Percentiles rank a stretch among this genome's conserved stretches.
phyloP scores from a whole-genome alignment of 2,329 filamentous ascomycete genomes.

The Parascedosporium putredinis region DNA sequence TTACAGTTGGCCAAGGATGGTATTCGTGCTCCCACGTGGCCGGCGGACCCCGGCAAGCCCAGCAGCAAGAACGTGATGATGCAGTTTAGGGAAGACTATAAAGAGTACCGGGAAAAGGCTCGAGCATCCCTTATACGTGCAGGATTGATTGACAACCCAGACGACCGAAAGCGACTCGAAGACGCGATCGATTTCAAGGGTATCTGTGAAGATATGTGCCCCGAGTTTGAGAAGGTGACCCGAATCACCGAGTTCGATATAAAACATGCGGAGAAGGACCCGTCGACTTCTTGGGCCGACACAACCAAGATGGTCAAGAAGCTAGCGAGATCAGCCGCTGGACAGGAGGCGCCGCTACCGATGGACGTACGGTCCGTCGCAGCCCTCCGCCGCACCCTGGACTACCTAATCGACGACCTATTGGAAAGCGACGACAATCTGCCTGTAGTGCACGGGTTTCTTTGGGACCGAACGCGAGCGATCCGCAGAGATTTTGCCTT shows the following conservation, averaged over 20 bases:
- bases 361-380: slow-evolving; percentile 56
- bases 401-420: slow-evolving; percentile 53
- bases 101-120: slow-evolving; percentile 45
- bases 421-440: slow-evolving; percentile 45
- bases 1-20: slow-evolving; percentile 43
- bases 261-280: slow-evolving; percentile 42
- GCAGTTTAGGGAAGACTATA: slow-evolving; percentile 43
- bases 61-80: slow-evolving; percentile 41
- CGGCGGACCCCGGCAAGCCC: slow-evolving; percentile 41
- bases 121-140: slow-evolving; percentile 47
- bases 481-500: slow-evolving; percentile 61
- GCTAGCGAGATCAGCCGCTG: slow-evolving; percentile 56
- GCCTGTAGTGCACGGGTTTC: slow-evolving; percentile 47
- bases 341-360: slow-evolving; percentile 55
- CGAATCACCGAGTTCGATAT: slow-evolving; percentile 53
- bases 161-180: slow-evolving; percentile 49
- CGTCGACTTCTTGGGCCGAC: slow-evolving; percentile 32
- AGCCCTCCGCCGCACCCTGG: slow-evolving; percentile 47
- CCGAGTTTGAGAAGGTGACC: slow-evolving; percentile 53
- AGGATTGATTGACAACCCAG: slow-evolving; percentile 54
- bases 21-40: slow-evolving; percentile 45
- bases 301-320: slow-evolving; percentile 54
- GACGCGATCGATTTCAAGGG: slow-evolving; percentile 59
- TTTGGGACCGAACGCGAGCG: slow-evolving; percentile 59
- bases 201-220: slow-evolving; percentile 61